Evolutionary conservation across 352 stramenopile species (phyloP).

Genomic region (Elongisporangium anandrum): DNA sequence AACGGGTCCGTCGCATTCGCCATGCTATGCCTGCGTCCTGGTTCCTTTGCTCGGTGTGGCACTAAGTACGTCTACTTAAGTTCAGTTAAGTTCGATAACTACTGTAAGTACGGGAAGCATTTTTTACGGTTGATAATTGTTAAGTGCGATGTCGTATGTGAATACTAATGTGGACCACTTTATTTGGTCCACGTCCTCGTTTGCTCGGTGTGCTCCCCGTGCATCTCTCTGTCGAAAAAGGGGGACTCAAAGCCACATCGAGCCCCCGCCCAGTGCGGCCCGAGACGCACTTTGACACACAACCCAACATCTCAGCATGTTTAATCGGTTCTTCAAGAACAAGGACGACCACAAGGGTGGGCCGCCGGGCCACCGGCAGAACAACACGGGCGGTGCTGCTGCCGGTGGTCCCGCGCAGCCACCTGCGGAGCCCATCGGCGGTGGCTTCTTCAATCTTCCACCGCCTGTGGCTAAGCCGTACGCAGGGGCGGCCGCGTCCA

Average conservation of each 20-base stretch:
- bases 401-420: conserved; percentile 12
- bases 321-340: conserved; percentile 80
- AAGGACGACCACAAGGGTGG: conserved; percentile 71
- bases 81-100: no score
- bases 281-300: neutral
- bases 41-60: neutral
- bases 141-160: neutral
- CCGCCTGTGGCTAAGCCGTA: conserved; percentile 54
- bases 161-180: neutral
- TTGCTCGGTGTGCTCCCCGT: neutral
- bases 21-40: no score
- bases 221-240: conserved; percentile 1
- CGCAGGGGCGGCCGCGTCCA: conserved; percentile 13
- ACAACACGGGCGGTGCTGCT: conserved; percentile 11
- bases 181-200: neutral
- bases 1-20: conserved; percentile 91
- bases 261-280: neutral
- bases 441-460: conserved; percentile 84
- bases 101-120: neutral
- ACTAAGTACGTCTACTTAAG: neutral
- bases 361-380: conserved; percentile 46
- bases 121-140: no score
- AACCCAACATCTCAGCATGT: conserved; percentile 34
- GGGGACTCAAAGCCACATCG: neutral
- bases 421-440: conserved; percentile 35